Base-by-base conservation (phyloP, 768 basidiomycete genomes). In the Termitomyces sp. region DNA sequence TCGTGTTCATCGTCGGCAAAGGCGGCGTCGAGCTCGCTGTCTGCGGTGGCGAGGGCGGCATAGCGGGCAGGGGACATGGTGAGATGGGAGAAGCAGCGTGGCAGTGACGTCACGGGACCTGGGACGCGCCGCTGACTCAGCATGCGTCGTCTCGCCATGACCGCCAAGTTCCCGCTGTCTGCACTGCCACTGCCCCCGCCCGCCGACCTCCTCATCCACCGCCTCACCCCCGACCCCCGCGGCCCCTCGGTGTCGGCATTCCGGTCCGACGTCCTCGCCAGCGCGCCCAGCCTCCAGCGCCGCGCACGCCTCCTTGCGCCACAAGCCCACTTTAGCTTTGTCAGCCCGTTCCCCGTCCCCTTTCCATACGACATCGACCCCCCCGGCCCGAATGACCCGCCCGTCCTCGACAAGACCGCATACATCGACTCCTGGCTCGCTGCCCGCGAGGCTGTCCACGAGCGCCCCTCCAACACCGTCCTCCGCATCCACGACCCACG, bases 321-420 rank as follows among this genome's bases (percentile, higher is more conserved):
- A 0, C 69, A 79, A 43, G 81, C 82, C 4, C 93, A 95, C 70
- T 95, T 85, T 72, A 82, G 88, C n/a, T 85, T 87, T 68, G 87
- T 93, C 56, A 80, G 90, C 3, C 95, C 96, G 0, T 81, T 93
- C 62, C 92, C 93, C 9, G 61, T 89, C 0, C 75, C 86, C 2
- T 98, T 97, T 72, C 96, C 95, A 0, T 93, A 89, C 71, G 76
- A 85, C 35, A 85, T 96, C 28, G 74, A 79, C 51, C 76, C 82
- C 0, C 82, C 79, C 46, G 71, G 51, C 4, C 51, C 51, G 2
- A 2, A 81, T n/a, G 55, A 46, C 6, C 76, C 79, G 18, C 73
- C 71, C 2, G 70, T 69, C 8, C 71, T 77, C n/a, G 84, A 87
- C 69, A 82, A 85, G 66, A 79, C 74, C 0, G 79, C 75, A 3